Evolutionary conservation across 331 rosid genomes (phyloP).

Genomic region (Telfairia occidentalis): DNA sequence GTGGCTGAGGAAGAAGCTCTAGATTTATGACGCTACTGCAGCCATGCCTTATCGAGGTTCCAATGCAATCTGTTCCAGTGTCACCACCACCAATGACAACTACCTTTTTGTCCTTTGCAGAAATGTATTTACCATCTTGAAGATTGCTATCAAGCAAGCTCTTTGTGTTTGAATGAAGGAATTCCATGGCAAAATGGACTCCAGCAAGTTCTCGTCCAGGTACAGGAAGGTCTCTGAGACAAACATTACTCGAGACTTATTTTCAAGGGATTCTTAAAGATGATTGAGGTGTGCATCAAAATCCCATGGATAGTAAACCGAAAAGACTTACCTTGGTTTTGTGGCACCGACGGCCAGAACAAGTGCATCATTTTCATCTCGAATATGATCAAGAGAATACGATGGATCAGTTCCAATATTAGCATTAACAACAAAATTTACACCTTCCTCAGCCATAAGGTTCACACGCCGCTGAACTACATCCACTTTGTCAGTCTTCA

Average conservation of each 20-base stretch:
- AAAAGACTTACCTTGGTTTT: slow-evolving; percentile 66
- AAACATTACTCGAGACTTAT: background rate
- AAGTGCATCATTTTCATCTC: slow-evolving; percentile 67
- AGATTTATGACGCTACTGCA: slow-evolving; percentile 55
- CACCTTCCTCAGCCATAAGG: slow-evolving; percentile 84
- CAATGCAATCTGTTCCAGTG: slow-evolving; percentile 98
- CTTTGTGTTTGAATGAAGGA: slow-evolving; percentile 91
- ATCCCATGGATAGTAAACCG: background rate
- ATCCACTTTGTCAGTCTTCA: slow-evolving; percentile 88
- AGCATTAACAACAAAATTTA: slow-evolving; percentile 75
- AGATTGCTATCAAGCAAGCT: slow-evolving; percentile 95
- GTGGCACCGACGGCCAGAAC: slow-evolving; percentile 91
- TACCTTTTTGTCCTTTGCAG: slow-evolving; percentile 87
- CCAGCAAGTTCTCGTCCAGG: slow-evolving; percentile 88
- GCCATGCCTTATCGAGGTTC: slow-evolving; percentile 92
- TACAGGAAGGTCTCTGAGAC: slow-evolving; percentile 82
- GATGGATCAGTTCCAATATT: slow-evolving; percentile 65
- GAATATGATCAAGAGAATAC: slow-evolving; percentile 57
- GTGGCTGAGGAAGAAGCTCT: slow-evolving; percentile 88
- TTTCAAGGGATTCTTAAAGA: background rate
- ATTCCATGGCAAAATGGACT: slow-evolving; percentile 93
- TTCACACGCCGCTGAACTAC: slow-evolving; percentile 83
- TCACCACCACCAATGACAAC: slow-evolving; percentile 99
- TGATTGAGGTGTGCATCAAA: background rate
- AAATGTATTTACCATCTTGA: slow-evolving; percentile 70